A percentile compares a stretch with the other conserved stretches of the same genome.
These are phyloP conservation scores for Exophiala sideris DNA, from an alignment of 2,329 filamentous ascomycete species.

Conservation along the genomic window DNA sequence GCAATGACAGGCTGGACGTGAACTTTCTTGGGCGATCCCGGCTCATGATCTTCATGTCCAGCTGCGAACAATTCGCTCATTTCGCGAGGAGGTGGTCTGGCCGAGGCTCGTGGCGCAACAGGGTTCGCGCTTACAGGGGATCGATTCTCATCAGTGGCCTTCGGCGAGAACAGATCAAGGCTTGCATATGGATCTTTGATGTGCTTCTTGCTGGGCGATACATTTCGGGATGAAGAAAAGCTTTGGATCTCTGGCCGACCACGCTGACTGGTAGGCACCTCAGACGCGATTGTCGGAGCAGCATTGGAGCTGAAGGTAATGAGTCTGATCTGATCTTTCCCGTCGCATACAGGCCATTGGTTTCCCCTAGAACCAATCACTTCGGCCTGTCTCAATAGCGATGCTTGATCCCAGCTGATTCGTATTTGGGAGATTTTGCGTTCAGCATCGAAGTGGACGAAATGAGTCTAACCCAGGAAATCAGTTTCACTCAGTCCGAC, in stretches of 20 bases:
- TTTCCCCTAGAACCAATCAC: conserved; percentile 85
- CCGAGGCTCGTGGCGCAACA: conserved; percentile 63
- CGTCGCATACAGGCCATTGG: conserved; percentile 93
- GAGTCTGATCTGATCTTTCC: conserved; percentile 75
- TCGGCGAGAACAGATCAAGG: conserved; percentile 27
- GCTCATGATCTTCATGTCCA: conserved; percentile 39
- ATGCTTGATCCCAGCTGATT: conserved; percentile 91
- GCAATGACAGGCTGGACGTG: conserved; percentile 33
- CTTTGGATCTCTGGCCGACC: conserved; percentile 23
- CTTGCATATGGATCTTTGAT: conserved; percentile 44
- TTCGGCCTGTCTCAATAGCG: conserved; percentile 87
- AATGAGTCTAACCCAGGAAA: conserved; percentile 63
- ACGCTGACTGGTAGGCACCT: conserved; percentile 23
- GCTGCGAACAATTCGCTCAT: conserved; percentile 66
- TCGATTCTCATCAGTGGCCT: conserved; percentile 19
- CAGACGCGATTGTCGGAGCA: conserved; percentile 20
- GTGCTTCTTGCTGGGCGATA: conserved; percentile 40
- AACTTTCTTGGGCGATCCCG: conserved; percentile 29
- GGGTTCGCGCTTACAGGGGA: conserved; percentile 56
- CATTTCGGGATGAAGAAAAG: conserved; percentile 17
- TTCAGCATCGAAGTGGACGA: conserved; percentile 75
- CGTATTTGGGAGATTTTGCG: conserved; percentile 83
- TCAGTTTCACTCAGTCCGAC: not conserved
- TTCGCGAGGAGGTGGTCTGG: conserved; percentile 66
- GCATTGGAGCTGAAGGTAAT: conserved; percentile 57